These are phyloP conservation scores for Neurospora sp. DNA, from an alignment of 495 filamentous ascomycete species.

Conservation along the genomic window DNA sequence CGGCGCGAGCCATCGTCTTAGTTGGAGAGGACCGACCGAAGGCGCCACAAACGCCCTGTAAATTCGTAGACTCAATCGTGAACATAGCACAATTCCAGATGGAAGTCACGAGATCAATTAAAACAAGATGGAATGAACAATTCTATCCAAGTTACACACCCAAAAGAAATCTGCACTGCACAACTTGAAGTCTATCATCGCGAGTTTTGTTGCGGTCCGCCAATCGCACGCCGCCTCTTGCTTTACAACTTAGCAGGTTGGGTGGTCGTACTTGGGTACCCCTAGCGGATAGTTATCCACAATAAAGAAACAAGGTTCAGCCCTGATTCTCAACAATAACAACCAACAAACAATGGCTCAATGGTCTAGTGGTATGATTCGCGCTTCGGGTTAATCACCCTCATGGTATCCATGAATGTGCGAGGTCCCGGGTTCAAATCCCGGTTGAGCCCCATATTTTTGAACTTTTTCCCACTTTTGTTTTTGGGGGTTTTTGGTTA, in stretches of 20 bases:
- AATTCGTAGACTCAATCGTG: no score
- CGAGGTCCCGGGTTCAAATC: not conserved
- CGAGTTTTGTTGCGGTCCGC: not conserved
- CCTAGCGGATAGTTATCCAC: not conserved
- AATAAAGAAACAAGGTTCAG: not conserved
- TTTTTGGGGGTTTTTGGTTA: no score
- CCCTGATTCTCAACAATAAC: not conserved
- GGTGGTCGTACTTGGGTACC: no score
- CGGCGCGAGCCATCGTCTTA: not conserved
- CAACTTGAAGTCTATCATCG: not conserved
- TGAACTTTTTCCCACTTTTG: not conserved
- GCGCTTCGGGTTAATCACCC: not conserved
- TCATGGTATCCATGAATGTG: not conserved
- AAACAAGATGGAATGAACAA: not conserved
- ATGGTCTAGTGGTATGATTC: not conserved
- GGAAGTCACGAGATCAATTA: not conserved
- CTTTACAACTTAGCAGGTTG: no score
- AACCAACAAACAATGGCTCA: not conserved
- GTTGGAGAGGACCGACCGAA: not conserved
- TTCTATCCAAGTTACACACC: not conserved
- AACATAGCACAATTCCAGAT: not conserved
- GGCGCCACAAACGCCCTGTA: no score
- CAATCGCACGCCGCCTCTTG: no score
- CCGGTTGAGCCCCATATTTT: not conserved
- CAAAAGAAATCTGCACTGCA: not conserved